Base-by-base conservation (phyloP, 495 filamentous ascomycete species). In the Parmelia sp. region DNA sequence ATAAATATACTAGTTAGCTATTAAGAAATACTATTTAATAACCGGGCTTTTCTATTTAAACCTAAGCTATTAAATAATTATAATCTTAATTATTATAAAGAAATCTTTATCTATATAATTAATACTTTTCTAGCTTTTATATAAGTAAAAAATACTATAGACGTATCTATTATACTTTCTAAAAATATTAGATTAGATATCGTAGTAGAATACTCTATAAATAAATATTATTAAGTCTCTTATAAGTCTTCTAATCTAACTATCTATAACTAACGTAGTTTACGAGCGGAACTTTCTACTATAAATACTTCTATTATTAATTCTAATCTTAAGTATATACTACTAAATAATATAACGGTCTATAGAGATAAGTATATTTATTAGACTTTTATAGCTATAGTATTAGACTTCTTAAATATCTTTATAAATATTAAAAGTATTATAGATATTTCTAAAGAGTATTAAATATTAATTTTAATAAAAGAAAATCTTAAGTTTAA, bases 311-410 rank as follows among this genome's bases (percentile, higher is more conserved):
- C 11, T 23, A 47, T 11, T 1, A 25, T 47, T 9, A 1, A 57
- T 57, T 37, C 7, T 33, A 37, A 57, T 8, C 7, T 60, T 8
- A 17, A 56, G 29, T 40, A 56, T 29, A 17, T 40, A 2, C 15
- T 63, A 0, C n/a, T 40, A 27, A 60, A 65, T 61, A 56, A 25
- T 27, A 58, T 64, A n/a, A 64, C 36, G 25, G 25, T 64, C 11
- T 64, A 64, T 33, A 36, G 21, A 0, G 19, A 64, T 17, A 27
- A 45, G 0, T 3, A 58, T 0, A 1, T 36, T 25, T 3, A 21
- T 25, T 23, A 10, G 2, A 45, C 1, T n/a, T 17, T 64, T 42
- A 27, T 12, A 0, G 8, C 0, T 8, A 11, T 65, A 36, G n/a
- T 56, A 25, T 21, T 31, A 25, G 27, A 47, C n/a, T 64, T 58